phyloP scores from a whole-genome alignment of 495 filamentous ascomycete genomes.

The Cryomyces minteri region DNA sequence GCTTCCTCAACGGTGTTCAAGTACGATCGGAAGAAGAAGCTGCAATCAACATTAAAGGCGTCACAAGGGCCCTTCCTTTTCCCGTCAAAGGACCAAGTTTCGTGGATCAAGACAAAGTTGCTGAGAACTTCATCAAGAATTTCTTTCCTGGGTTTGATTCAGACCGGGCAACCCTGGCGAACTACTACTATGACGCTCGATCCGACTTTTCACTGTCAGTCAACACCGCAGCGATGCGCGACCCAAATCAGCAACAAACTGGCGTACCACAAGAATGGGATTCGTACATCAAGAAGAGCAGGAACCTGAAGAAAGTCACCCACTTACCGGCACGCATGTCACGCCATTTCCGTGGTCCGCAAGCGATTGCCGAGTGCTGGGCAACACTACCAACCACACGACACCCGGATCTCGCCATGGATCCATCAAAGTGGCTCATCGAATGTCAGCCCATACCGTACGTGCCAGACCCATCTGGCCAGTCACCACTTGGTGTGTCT shows the following conservation, averaged over 20 bases:
- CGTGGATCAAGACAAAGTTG: constrained; percentile 56
- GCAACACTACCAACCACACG: constrained; percentile 49
- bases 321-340: constrained; percentile 37
- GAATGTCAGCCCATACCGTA: constrained; percentile 64
- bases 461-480: constrained; percentile 50
- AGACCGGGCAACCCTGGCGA: constrained; percentile 41
- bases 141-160: constrained; percentile 63
- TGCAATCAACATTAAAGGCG: constrained; percentile 13
- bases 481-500: constrained; percentile 42
- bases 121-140: constrained; percentile 50
- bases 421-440: constrained; percentile 53
- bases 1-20: constrained; percentile 48
- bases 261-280: constrained; percentile 35
- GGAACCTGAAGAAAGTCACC: constrained; percentile 58
- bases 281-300: constrained; percentile 56
- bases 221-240: constrained; percentile 42
- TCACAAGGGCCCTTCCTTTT: constrained; percentile 38
- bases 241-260: constrained; percentile 18
- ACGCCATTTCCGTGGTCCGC: constrained; percentile 43
- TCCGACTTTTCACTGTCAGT: constrained; percentile 66
- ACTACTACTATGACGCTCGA: constrained; percentile 54
- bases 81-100: constrained; percentile 53
- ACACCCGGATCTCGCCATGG: constrained; percentile 46
- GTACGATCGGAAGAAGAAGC: constrained; percentile 53
- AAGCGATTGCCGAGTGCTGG: constrained; percentile 53